Evolutionary conservation across 2,329 filamentous ascomycete genomes (phyloP).

Genomic region (Annulohypoxylon truncatum): DNA sequence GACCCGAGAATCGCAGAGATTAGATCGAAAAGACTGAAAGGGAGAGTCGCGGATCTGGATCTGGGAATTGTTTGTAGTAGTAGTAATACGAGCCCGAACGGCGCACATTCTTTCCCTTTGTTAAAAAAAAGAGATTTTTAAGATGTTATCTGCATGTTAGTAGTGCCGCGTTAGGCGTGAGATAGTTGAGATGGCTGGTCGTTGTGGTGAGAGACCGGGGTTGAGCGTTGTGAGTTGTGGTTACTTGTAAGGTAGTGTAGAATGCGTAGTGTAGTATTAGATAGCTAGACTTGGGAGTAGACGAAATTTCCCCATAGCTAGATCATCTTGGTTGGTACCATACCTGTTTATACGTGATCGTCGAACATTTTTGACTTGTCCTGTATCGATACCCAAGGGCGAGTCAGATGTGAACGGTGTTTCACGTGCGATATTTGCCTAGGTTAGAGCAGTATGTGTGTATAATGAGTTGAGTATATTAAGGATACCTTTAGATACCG

Average conservation of each 20-base stretch:
- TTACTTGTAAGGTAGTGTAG: neutral
- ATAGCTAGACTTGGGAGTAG: neutral
- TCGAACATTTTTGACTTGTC: neutral
- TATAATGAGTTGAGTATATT: neutral
- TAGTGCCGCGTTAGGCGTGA: neutral
- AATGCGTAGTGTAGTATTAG: neutral
- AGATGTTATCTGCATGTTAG: neutral
- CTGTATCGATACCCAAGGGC: neutral
- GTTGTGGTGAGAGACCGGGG: neutral
- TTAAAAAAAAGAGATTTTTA: slow-evolving; percentile 24
- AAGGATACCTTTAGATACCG: too few species aligned
- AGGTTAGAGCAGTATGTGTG: neutral
- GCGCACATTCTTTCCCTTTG: slow-evolving; percentile 44
- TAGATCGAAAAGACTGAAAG: slow-evolving; percentile 22
- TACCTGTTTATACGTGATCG: neutral
- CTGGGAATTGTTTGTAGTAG: slow-evolving; percentile 30
- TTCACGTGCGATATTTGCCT: too few species aligned
- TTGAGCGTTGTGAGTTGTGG: neutral
- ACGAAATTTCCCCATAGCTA: neutral
- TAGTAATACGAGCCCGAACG: slow-evolving; percentile 47
- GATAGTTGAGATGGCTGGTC: neutral
- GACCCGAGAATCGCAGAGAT: neutral
- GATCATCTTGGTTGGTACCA: neutral
- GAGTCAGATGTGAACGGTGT: neutral
- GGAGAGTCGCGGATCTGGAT: slow-evolving; percentile 18